A percentile compares a stretch with the other conserved stretches of the same genome.
Evolutionary conservation across 768 basidiomycete species (phyloP).

Genomic region (Auriscalpium orientale): DNA sequence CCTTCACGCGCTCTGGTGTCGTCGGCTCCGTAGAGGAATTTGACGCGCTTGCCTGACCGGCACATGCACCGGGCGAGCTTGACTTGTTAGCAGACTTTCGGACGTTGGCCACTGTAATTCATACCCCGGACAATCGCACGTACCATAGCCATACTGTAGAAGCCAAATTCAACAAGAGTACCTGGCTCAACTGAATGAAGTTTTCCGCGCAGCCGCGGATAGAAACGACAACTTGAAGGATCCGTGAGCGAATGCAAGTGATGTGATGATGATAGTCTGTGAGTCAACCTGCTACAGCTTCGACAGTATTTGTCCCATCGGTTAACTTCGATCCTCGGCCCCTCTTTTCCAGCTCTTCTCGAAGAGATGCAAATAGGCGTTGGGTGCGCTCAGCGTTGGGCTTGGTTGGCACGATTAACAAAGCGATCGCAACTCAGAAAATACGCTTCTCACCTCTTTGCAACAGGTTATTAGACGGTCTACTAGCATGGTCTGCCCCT

Average conservation of each 20-base stretch:
- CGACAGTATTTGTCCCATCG: constrained; percentile 1
- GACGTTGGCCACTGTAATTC: too few species aligned
- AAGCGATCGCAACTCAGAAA: neutral
- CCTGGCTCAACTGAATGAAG: too few species aligned
- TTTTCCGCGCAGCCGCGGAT: too few species aligned
- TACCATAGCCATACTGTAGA: too few species aligned
- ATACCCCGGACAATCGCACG: too few species aligned
- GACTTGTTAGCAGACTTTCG: too few species aligned
- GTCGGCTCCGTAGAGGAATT: constrained; percentile 62
- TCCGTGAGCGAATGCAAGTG: too few species aligned
- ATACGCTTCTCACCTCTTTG: constrained; percentile 60
- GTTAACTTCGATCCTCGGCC: constrained; percentile 26
- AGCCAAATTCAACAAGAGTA: too few species aligned
- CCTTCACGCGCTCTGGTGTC: constrained; percentile 66
- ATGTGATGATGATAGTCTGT: too few species aligned
- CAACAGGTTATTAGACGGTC: constrained; percentile 81
- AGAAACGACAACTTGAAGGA: too few species aligned
- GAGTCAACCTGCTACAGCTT: neutral
- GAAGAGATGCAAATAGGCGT: constrained; percentile 69
- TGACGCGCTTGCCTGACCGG: constrained; percentile 47
- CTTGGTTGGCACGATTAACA: constrained; percentile 27
- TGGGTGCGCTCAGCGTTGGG: constrained; percentile 81
- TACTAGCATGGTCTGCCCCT: constrained; percentile 69
- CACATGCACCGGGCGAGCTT: neutral
- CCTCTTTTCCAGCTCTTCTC: constrained; percentile 78